phyloP scores from a whole-genome alignment of 306 rosid species.

The Quercus alba region DNA sequence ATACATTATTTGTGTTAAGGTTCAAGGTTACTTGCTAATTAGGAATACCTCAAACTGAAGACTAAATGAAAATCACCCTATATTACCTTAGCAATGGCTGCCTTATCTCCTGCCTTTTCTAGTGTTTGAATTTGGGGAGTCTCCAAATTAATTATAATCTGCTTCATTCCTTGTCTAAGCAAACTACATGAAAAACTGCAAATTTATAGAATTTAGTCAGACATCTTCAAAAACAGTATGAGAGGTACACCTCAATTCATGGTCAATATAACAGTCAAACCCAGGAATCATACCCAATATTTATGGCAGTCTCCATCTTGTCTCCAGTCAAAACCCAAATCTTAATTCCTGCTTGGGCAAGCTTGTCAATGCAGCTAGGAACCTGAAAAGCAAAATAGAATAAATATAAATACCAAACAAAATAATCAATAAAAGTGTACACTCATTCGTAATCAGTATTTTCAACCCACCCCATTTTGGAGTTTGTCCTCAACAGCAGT shows the following conservation, averaged over 20 bases:
- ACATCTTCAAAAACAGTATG: slow-evolving; percentile 15
- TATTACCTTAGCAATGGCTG: slow-evolving; percentile 51
- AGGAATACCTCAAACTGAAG: slow-evolving; percentile 1
- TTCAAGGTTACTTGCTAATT: slow-evolving; percentile 2
- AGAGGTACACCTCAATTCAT: slow-evolving; percentile 5
- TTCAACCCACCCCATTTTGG: slow-evolving; percentile 85
- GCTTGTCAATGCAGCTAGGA: slow-evolving; percentile 91
- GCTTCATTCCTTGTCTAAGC: slow-evolving; percentile 96
- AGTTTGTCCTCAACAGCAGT: slow-evolving; percentile 99
- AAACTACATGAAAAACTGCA: slow-evolving; percentile 94
- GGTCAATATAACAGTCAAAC: background rate
- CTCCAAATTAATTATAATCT: slow-evolving; percentile 72
- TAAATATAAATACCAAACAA: slow-evolving; percentile 23
- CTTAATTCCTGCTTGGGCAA: slow-evolving; percentile 96
- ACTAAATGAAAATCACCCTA: background rate
- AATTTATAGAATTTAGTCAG: slow-evolving; percentile 34
- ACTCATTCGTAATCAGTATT: background rate
- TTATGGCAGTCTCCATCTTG: slow-evolving; percentile 99
- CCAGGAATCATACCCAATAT: slow-evolving; percentile 70
- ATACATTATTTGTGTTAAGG: background rate
- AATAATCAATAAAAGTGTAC: background rate
- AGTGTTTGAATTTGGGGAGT: slow-evolving; percentile 60
- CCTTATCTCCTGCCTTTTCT: slow-evolving; percentile 81
- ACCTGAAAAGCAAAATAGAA: slow-evolving; percentile 54
- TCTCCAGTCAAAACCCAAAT: slow-evolving; percentile 99